These are phyloP conservation scores for Westerdykella sp. DNA, from an alignment of 2,329 filamentous ascomycete species.

Conservation along the genomic window DNA sequence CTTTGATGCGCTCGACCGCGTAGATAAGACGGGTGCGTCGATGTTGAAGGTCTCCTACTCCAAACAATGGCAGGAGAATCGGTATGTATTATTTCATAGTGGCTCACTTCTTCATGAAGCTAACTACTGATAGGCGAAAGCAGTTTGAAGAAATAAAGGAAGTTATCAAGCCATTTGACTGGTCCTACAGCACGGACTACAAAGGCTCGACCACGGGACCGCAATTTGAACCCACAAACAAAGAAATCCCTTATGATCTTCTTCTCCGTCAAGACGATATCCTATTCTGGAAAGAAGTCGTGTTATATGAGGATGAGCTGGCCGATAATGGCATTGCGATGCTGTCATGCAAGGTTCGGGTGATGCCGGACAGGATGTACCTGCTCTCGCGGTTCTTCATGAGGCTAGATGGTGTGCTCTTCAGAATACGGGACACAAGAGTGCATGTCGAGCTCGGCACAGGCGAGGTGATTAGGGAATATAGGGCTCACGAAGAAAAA, in stretches of 20 bases:
- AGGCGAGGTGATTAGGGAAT: conserved; percentile 78
- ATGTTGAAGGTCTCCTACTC: conserved; percentile 96
- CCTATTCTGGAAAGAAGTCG: conserved; percentile 91
- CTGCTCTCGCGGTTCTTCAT: conserved; percentile 84
- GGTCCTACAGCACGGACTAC: conserved; percentile 93
- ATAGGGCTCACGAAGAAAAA: conserved; percentile 75
- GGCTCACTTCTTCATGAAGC: background rate
- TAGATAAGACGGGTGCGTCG: conserved; percentile 85
- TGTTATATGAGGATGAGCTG: conserved; percentile 94
- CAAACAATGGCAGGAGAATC: conserved; percentile 71
- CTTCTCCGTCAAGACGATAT: conserved; percentile 88
- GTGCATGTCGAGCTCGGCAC: conserved; percentile 84
- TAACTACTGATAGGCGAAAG: conserved; percentile 53
- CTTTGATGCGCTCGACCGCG: conserved; percentile 77
- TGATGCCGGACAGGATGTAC: conserved; percentile 84
- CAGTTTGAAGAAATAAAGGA: conserved; percentile 83
- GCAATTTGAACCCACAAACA: conserved; percentile 42
- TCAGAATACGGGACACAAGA: conserved; percentile 82
- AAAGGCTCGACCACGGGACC: conserved; percentile 56
- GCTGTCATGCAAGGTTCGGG: conserved; percentile 81
- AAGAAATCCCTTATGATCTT: conserved; percentile 73
- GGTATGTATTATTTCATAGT: conserved; percentile 36
- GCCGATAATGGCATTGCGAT: conserved; percentile 95
- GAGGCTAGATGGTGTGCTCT: conserved; percentile 82
- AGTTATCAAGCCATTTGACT: conserved; percentile 93